Evolutionary conservation across 2,329 filamentous ascomycete genomes (phyloP).

Genomic region (Lanzia echinophila): DNA sequence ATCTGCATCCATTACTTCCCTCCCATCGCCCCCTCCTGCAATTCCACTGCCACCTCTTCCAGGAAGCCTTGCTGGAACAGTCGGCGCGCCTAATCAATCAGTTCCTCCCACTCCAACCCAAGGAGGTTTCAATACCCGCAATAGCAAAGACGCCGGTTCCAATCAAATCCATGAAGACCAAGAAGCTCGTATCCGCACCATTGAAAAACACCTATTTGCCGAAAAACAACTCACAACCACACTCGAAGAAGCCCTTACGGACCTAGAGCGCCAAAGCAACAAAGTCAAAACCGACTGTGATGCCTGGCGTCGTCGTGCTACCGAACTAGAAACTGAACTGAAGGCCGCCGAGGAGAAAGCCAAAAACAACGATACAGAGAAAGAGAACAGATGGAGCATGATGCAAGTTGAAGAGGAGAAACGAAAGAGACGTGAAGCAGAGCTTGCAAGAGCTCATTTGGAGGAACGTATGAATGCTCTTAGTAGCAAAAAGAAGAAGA

Average conservation of each 20-base stretch:
- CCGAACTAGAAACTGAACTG: constrained; percentile 37
- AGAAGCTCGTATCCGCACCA: constrained; percentile 87
- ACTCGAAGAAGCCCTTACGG: constrained; percentile 89
- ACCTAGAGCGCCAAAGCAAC: constrained; percentile 86
- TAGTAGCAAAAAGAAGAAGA: constrained; percentile 68
- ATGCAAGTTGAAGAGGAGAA: constrained; percentile 95
- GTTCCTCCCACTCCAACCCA: constrained; percentile 46
- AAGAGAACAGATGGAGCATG: constrained; percentile 56
- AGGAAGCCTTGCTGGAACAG: constrained; percentile 41
- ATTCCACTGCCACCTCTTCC: constrained; percentile 94
- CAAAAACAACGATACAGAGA: constrained; percentile 27
- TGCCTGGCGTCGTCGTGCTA: constrained; percentile 80
- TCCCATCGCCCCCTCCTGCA: constrained; percentile 89
- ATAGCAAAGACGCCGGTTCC: constrained; percentile 71
- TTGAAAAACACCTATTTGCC: constrained; percentile 92
- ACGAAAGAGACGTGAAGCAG: constrained; percentile 83
- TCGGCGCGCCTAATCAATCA: constrained; percentile 34
- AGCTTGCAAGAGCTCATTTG: constrained; percentile 79
- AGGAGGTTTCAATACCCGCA: constrained; percentile 45
- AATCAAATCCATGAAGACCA: constrained; percentile 88
- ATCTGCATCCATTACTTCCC: constrained; percentile 71
- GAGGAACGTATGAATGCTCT: constrained; percentile 93
- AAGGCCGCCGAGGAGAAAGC: constrained; percentile 49
- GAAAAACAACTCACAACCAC: constrained; percentile 96
- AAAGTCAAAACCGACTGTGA: constrained; percentile 89